Conservation (phyloP, 768 basidiomycete genomes). For the Lactarius tabidus region DNA sequence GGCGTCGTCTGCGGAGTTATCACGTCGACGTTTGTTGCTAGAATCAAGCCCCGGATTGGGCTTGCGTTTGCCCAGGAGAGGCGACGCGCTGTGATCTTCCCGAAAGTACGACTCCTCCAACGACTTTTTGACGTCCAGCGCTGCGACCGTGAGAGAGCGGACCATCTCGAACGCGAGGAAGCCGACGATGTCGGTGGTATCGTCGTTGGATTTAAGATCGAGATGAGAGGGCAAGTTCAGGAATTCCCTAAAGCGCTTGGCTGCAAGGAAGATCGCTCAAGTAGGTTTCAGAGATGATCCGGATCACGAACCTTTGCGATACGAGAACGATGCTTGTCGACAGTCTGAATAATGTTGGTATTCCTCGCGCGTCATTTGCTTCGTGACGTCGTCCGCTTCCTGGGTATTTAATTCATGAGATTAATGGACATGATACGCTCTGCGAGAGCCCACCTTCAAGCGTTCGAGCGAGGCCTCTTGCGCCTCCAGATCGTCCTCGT, state of each 20-base stretch:
- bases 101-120: slow-evolving; percentile 67
- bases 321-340: slow-evolving; percentile 94
- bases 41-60: slow-evolving; percentile 35
- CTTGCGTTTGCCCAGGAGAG: slow-evolving; percentile 69
- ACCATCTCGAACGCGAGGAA: slow-evolving; percentile 98
- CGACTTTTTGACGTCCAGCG: slow-evolving; percentile 76
- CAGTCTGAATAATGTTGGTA: slow-evolving; percentile 97
- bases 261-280: slow-evolving; percentile 37
- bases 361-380: slow-evolving; percentile 94
- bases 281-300: not conserved
- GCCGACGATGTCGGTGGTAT: slow-evolving; percentile 93
- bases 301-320: slow-evolving; percentile 76
- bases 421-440: not conserved
- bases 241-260: slow-evolving; percentile 93
- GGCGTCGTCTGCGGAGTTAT: slow-evolving; percentile 52
- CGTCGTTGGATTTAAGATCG: slow-evolving; percentile 87
- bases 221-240: slow-evolving; percentile 83
- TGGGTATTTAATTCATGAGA: slow-evolving; percentile 30
- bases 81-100: slow-evolving; percentile 59
- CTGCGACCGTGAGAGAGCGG: slow-evolving; percentile 84
- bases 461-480: slow-evolving; percentile 91
- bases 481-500: slow-evolving; percentile 94
- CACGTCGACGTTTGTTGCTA: slow-evolving; percentile 47
- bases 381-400: slow-evolving; percentile 94
- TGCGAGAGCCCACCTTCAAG: slow-evolving; percentile 49